Evolutionary conservation across 345 rosid species (phyloP).

Genomic region (Populus nigra): DNA sequence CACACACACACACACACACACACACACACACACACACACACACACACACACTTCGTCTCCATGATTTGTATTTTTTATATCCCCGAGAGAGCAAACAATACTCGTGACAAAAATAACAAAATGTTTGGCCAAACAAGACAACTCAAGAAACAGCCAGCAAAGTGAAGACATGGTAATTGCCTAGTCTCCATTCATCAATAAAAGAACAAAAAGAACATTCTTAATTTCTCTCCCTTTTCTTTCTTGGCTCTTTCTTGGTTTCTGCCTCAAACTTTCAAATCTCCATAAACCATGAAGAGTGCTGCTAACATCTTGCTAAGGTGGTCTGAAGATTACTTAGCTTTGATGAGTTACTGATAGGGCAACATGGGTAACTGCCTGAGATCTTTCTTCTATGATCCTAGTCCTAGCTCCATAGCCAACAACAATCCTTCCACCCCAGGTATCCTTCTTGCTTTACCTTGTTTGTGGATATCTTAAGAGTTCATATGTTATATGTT

Average conservation of each 20-base stretch:
- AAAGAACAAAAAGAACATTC: not conserved
- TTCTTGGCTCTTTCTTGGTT: not conserved
- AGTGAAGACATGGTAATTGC: too few relatives aligned
- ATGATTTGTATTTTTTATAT: too few relatives aligned
- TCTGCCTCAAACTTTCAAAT: not conserved
- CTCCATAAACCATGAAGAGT: not conserved
- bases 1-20: too few relatives aligned
- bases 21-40: too few relatives aligned
- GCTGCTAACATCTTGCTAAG: not conserved
- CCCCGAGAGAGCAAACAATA: too few relatives aligned
- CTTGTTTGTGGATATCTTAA: not conserved
- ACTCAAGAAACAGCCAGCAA: too few relatives aligned
- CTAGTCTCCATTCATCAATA: not conserved
- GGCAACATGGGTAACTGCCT: conserved; percentile 46
- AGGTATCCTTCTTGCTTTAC: conserved; percentile 21
- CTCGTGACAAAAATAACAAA: too few relatives aligned
- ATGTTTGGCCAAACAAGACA: too few relatives aligned
- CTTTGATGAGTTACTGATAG: not conserved
- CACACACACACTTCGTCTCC: too few relatives aligned
- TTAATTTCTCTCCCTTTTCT: not conserved
- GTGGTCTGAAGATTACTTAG: not conserved
- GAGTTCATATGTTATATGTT: not conserved
- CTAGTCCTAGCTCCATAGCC: conserved; percentile 2
- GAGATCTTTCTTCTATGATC: conserved; percentile 18
- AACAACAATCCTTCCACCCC: conserved; percentile 10